Conservation (phyloP, 352 stramenopile species). For the Halophytophthora polymorphica region DNA sequence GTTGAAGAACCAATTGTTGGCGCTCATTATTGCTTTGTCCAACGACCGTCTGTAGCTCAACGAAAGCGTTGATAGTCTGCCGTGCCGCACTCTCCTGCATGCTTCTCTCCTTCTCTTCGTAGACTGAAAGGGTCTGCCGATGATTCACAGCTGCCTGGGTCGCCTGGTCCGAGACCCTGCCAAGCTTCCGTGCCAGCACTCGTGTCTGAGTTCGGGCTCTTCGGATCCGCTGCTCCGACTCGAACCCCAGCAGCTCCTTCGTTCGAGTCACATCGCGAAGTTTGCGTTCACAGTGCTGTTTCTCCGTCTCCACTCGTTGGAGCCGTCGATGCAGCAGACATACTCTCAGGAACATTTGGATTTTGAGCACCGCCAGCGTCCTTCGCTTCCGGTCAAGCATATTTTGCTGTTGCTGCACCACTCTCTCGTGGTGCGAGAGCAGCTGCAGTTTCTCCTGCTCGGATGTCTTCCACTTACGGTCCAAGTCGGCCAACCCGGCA, state of each 20-base stretch:
- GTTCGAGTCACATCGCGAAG: conserved; percentile 11
- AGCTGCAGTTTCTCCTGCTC: conserved; percentile 28
- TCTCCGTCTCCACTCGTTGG: conserved; percentile 14
- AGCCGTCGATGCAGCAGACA: conserved; percentile 30
- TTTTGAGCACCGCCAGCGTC: conserved; percentile 30
- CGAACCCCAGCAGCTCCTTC: conserved; percentile 17
- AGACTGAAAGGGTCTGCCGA: conserved; percentile 11
- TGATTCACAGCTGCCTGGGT: conserved; percentile 10
- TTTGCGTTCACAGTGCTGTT: conserved; percentile 11
- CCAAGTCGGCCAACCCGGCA: conserved; percentile 30
- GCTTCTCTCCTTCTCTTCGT: conserved; percentile 12
- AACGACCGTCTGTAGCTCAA: conserved; percentile 17
- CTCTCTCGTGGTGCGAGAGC: conserved; percentile 23
- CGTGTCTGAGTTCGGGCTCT: conserved; percentile 30
- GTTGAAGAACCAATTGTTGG: conserved; percentile 6
- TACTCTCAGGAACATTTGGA: conserved; percentile 34
- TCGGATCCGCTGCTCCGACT: conserved; percentile 15
- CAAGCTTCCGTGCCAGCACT: conserved; percentile 34
- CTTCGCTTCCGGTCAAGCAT: conserved; percentile 19
- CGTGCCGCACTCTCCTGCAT: conserved; percentile 18
- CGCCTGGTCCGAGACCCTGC: conserved; percentile 12
- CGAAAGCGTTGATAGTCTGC: conserved; percentile 38
- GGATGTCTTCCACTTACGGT: conserved; percentile 33
- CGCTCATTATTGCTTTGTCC: conserved; percentile 14
- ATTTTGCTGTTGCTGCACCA: conserved; percentile 29